phyloP scores from a whole-genome alignment of 306 rosid species.

The Rubus parviflorus region DNA sequence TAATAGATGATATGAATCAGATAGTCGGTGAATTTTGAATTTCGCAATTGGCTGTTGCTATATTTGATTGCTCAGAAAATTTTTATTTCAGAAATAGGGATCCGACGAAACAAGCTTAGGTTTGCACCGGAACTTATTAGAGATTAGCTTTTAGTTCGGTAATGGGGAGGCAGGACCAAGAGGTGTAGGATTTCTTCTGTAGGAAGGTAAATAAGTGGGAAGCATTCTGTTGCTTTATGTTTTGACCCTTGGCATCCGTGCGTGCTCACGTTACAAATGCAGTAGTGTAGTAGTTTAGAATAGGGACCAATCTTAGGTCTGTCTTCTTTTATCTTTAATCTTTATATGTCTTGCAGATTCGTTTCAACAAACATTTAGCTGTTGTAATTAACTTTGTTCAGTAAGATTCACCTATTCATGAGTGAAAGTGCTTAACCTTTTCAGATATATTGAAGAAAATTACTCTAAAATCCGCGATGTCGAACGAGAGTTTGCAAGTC shows the following conservation, averaged over 20 bases:
- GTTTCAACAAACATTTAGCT: background rate
- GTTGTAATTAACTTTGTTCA: background rate
- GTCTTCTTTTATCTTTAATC: background rate
- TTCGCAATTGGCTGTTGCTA: conserved; percentile 1
- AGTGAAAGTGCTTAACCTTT: background rate
- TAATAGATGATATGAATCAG: background rate
- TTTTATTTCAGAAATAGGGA: background rate
- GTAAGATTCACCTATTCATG: background rate
- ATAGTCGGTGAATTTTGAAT: background rate
- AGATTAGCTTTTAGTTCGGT: background rate
- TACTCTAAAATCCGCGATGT: conserved; percentile 91
- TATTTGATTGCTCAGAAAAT: background rate
- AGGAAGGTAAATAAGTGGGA: conserved; percentile 2
- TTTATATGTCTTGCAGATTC: background rate
- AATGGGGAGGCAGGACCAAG: background rate
- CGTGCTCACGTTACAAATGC: background rate
- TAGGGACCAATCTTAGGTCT: background rate
- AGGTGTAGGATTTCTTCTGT: background rate
- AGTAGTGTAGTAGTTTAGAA: background rate
- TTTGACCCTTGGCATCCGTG: background rate
- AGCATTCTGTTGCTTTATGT: background rate
- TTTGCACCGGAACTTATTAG: background rate
- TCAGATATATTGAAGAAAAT: conserved; percentile 86
- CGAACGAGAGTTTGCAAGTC: conserved; percentile 78
- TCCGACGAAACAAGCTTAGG: background rate